Percentiles rank a stretch among this genome's conserved stretches.
These are phyloP conservation scores for Dendrobium catenatum DNA, from an alignment of 106 monocot species.

Conservation along the genomic window DNA sequence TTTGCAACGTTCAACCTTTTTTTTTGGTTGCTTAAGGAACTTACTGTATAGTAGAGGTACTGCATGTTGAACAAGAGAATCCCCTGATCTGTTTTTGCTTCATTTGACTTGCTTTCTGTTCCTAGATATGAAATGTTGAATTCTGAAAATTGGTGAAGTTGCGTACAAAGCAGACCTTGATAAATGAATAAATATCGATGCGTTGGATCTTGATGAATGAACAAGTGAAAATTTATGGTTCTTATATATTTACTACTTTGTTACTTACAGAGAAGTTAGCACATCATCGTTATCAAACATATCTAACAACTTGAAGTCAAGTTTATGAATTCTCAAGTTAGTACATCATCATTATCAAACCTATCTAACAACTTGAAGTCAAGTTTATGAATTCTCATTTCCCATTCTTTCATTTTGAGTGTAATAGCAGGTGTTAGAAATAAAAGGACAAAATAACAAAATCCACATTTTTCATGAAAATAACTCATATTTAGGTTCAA, in stretches of 20 bases:
- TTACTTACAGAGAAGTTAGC: background rate
- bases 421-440: background rate
- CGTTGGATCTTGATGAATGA: background rate
- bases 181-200: background rate
- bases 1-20: background rate
- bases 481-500: too few species aligned
- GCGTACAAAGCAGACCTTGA: background rate
- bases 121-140: background rate
- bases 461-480: too few species aligned
- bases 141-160: background rate
- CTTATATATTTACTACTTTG: background rate
- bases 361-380: background rate
- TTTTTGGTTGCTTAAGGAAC: background rate
- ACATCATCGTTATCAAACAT: background rate
- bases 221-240: background rate
- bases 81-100: background rate
- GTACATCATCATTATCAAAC: background rate
- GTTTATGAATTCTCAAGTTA: background rate
- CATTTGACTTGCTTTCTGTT: background rate
- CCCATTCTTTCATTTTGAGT: background rate
- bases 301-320: background rate
- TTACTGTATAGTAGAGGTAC: background rate
- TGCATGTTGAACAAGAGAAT: background rate
- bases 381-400: background rate
- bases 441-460: too few species aligned